Conservation (phyloP, 192 early-diverging fungal genomes). For the Rhizophagus prolifer region DNA sequence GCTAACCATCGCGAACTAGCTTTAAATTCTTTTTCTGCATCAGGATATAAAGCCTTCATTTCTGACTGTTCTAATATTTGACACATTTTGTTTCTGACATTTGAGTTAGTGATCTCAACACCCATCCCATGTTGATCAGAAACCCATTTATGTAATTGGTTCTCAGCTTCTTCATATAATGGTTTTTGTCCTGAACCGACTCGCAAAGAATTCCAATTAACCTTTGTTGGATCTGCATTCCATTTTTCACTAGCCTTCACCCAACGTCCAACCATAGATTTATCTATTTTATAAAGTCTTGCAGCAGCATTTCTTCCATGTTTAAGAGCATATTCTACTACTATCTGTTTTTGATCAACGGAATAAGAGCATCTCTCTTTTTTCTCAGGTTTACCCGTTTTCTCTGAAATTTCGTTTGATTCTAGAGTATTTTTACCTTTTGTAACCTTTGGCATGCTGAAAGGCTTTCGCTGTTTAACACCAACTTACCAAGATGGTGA, state of each 20-base stretch:
- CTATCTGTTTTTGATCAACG: not conserved
- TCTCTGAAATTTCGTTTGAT: not conserved
- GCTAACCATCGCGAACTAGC: not conserved
- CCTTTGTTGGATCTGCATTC: not conserved
- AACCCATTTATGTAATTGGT: not conserved
- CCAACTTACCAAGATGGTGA: no score
- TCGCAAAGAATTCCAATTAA: not conserved
- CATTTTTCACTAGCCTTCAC: conserved; percentile 3
- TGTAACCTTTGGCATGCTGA: not conserved
- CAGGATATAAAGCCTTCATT: not conserved
- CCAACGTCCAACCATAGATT: conserved; percentile 3
- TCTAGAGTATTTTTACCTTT: not conserved
- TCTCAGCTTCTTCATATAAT: not conserved
- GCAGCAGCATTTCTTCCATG: conserved; percentile 13
- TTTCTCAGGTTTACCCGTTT: not conserved
- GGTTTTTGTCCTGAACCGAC: conserved; percentile 6
- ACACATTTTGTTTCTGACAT: not conserved
- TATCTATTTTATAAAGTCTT: conserved; percentile 2
- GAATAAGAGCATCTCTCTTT: conserved; percentile 3
- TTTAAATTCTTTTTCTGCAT: not conserved
- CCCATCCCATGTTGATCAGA: not conserved
- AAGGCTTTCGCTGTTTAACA: not conserved
- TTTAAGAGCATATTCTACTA: conserved; percentile 2
- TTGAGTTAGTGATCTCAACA: not conserved
- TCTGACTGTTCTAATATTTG: not conserved